Percentiles rank a stretch among this genome's conserved stretches.
Conservation (phyloP, 768 basidiomycete species). For the Leccinum boreale region DNA sequence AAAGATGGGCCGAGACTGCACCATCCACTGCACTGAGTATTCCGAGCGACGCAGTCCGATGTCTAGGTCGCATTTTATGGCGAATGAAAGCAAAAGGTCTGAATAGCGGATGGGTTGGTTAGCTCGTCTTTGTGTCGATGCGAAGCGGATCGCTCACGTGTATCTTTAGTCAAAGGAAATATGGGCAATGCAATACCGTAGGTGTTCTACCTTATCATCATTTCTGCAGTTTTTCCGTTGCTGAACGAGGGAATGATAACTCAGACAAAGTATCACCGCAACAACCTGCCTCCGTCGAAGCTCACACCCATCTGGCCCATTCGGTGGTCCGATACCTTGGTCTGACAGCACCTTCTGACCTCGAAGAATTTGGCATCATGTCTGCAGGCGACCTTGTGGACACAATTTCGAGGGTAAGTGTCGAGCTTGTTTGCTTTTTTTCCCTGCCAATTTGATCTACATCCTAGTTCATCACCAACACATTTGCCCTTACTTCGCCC, state of each 20-base stretch:
- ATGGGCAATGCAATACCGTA: slow-evolving; percentile 74
- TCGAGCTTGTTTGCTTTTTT: neutral
- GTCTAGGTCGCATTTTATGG: slow-evolving; percentile 76
- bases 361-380: slow-evolving; percentile 53
- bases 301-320: slow-evolving; percentile 70
- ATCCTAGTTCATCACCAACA: slow-evolving; percentile 82
- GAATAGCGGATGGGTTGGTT: slow-evolving; percentile 55
- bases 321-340: slow-evolving; percentile 70
- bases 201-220: slow-evolving; percentile 23
- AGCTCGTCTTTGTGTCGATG: neutral
- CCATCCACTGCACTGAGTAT: slow-evolving; percentile 45
- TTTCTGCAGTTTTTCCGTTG: neutral
- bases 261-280: slow-evolving; percentile 58
- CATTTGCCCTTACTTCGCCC: slow-evolving; percentile 80
- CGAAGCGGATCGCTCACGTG: neutral
- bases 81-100: slow-evolving; percentile 51
- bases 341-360: slow-evolving; percentile 53
- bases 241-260: neutral
- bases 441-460: slow-evolving; percentile 1
- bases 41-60: slow-evolving; percentile 78
- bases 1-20: slow-evolving; percentile 50
- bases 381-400: slow-evolving; percentile 65
- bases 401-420: slow-evolving; percentile 64
- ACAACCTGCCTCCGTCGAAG: slow-evolving; percentile 43
- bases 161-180: slow-evolving; percentile 55